phyloP scores from a whole-genome alignment of 192 early-diverging fungal genomes.

The Rhizophagus sp. region DNA sequence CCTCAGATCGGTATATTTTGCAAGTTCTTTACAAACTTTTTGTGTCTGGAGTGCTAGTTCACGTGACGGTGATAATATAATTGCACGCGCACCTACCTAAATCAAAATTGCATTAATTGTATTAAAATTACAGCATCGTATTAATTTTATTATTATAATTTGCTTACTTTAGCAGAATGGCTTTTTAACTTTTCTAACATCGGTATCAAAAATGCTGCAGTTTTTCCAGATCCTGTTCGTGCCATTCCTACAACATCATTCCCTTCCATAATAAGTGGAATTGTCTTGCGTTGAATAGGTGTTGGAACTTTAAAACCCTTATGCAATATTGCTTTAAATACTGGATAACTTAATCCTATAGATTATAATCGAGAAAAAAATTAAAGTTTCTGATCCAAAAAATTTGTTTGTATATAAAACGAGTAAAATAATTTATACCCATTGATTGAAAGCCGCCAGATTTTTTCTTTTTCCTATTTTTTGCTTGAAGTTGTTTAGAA shows the following conservation, averaged over 20 bases:
- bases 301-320: slow-evolving; percentile 99
- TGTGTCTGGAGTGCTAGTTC: slow-evolving; percentile 97
- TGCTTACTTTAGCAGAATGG: slow-evolving; percentile 80
- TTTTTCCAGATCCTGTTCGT: slow-evolving; percentile 97
- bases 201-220: slow-evolving; percentile 92
- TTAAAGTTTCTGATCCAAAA: background rate
- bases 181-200: slow-evolving; percentile 84
- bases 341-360: slow-evolving; percentile 71
- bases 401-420: background rate
- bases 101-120: no score
- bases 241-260: slow-evolving; percentile 98
- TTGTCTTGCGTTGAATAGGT: slow-evolving; percentile 94
- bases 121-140: background rate
- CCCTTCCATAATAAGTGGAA: slow-evolving; percentile 89
- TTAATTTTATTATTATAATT: background rate
- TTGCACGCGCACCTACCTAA: slow-evolving; percentile 66
- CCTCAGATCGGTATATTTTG: slow-evolving; percentile 91
- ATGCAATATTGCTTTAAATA: slow-evolving; percentile 86
- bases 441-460: slow-evolving; percentile 98
- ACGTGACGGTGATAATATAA: slow-evolving; percentile 92
- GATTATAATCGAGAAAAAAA: background rate
- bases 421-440: slow-evolving; percentile 49
- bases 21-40: slow-evolving; percentile 89
- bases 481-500: slow-evolving; percentile 53
- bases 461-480: slow-evolving; percentile 92